Base-by-base conservation (phyloP, 768 basidiomycete genomes). In the Russula ochroleuca region DNA sequence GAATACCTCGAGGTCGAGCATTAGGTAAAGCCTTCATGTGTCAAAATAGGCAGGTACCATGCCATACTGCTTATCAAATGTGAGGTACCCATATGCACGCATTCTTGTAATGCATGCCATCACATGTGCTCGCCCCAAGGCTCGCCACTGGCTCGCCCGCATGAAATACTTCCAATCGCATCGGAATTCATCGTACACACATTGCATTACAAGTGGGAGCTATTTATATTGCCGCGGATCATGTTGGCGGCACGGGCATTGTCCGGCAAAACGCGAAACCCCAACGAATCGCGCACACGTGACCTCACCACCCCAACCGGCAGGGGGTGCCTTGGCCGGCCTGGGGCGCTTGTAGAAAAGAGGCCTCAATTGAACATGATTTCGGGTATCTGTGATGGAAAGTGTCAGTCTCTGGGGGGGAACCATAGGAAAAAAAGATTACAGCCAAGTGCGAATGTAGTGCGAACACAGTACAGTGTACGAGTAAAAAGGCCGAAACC, bases 261-360 rank as follows among this genome's bases (percentile, higher is more conserved):
- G 28, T 28, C 19, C 35, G 31, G 6, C 51, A 21, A 48, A 3
- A 17, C 23, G 35, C 49, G 31, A 19, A 45, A 59, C 67, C 67
- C 67, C 67, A 68, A 68, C 57, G 57, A 50, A 68, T 62, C 57
- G 28, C 60, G 64, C 23, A 43, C 65, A 68, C 64, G 67, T 68
- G 65, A 62, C 23, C n/a, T 8, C n/a, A 21, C 25, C n/a, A 25
- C 56, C 65, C 67, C 67, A 66, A 61, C 33, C 40, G 23, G n/a
- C n/a, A 43, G 17, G 41, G 41, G 41, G 19, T 41, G 17, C 43
- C 41, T 45, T 21, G 8, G 21, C 45, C 13, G 11, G 43, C 19
- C 8, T 3, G 19, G 17, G 40, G n/a, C 41, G 41, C 2, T 45
- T 47, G n/a, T 2, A n/a, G 4, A 4, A 5, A 6, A 47, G n/a